phyloP scores from a whole-genome alignment of 495 filamentous ascomycete species.

The Aspergillus asperescens region DNA sequence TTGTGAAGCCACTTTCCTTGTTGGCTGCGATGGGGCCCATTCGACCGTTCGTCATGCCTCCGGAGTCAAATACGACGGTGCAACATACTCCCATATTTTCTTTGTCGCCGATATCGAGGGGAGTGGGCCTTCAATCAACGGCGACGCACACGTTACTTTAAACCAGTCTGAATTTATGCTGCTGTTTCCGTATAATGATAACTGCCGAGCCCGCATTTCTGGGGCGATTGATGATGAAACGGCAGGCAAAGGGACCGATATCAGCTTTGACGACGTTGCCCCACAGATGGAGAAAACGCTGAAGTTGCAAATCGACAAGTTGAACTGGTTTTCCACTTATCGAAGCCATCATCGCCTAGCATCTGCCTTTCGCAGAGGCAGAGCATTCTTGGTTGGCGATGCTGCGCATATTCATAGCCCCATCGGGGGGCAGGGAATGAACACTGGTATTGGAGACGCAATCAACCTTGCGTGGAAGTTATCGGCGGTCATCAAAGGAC shows the following conservation, averaged over 20 bases:
- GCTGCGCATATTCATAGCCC: conserved; percentile 57
- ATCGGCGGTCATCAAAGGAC: conserved; percentile 41
- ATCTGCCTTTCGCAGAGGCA: conserved; percentile 23
- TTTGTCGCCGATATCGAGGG: conserved; percentile 35
- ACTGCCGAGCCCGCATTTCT: conserved; percentile 21
- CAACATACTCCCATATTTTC: conserved; percentile 29
- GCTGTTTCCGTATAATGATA: conserved; percentile 23
- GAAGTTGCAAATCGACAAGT: conserved; percentile 25
- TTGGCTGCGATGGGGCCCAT: conserved; percentile 36
- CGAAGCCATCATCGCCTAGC: conserved; percentile 33
- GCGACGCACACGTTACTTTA: conserved; percentile 31
- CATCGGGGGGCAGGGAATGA: conserved; percentile 56
- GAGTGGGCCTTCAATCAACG: conserved; percentile 27
- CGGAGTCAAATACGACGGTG: conserved; percentile 29
- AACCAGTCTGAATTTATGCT: conserved; percentile 27
- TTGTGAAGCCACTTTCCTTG: conserved; percentile 28
- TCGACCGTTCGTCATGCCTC: conserved; percentile 27
- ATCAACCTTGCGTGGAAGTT: conserved; percentile 57
- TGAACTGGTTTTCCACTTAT: conserved; percentile 36
- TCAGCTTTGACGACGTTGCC: conserved; percentile 30
- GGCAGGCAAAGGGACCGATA: conserved; percentile 13
- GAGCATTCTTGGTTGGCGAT: conserved; percentile 35
- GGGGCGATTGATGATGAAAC: conserved; percentile 21
- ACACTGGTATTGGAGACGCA: conserved; percentile 55
- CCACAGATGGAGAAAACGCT: conserved; percentile 17